These are phyloP conservation scores for Calocybe cyanea DNA, from an alignment of 768 basidiomycete genomes.

Conservation along the genomic window DNA sequence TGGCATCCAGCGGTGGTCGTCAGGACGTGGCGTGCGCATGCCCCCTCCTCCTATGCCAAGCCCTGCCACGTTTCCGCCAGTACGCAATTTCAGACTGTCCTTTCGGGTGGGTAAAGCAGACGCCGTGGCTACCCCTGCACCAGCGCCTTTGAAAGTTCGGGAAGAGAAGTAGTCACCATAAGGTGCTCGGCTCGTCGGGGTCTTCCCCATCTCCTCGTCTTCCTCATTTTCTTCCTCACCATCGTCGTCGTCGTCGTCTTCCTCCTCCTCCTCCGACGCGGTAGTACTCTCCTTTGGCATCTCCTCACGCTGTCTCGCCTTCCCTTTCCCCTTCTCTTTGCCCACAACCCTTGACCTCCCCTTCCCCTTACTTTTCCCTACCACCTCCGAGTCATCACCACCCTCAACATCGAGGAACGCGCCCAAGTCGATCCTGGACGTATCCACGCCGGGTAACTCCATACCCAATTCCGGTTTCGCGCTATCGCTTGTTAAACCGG, in stretches of 20 bases:
- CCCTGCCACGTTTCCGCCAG: too few species aligned
- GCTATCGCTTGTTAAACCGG: neutral
- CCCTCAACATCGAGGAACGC: neutral
- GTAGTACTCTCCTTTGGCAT: constrained; percentile 24
- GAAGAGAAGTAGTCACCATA: constrained; percentile 7
- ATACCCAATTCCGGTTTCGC: neutral
- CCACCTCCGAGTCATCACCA: neutral
- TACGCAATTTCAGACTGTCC: constrained; percentile 4
- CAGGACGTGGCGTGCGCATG: constrained; percentile 18
- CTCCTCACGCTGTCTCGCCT: constrained; percentile 4
- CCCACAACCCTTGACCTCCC: constrained; percentile 5
- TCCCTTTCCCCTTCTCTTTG: constrained; percentile 5
- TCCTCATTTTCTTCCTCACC: too few species aligned
- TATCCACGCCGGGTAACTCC: constrained; percentile 25
- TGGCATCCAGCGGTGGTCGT: too few species aligned
- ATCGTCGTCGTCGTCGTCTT: constrained; percentile 1
- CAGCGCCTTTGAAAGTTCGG: too few species aligned
- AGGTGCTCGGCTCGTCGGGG: constrained; percentile 18
- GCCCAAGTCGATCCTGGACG: constrained; percentile 28
- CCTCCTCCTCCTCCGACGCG: neutral
- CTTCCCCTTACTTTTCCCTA: neutral
- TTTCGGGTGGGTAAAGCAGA: neutral
- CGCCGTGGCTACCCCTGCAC: neutral
- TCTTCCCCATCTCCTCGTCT: constrained; percentile 15
- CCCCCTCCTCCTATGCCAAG: constrained; percentile 7